phyloP scores from a whole-genome alignment of 805 yeast species.

The Maudiozyma serrabonitensis region DNA sequence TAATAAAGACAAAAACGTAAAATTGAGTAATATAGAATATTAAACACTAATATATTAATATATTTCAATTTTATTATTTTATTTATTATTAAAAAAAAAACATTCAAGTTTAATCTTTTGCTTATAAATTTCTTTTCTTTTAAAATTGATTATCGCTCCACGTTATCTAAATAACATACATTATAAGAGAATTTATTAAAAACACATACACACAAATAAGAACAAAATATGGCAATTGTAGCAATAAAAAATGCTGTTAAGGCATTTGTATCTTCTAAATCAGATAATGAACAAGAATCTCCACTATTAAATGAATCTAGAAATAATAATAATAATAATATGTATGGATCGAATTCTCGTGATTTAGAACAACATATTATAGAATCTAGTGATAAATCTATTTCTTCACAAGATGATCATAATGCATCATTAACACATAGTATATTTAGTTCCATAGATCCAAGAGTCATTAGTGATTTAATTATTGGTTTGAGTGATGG shows the following conservation, averaged over 20 bases:
- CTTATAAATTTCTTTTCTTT: background rate
- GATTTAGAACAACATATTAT: slow-evolving; percentile 11
- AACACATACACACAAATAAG: background rate
- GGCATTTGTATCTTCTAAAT: background rate
- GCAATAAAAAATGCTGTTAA: slow-evolving; percentile 15
- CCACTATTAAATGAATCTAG: slow-evolving; percentile 1
- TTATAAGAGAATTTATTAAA: too few relatives aligned
- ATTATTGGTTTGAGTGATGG: slow-evolving; percentile 95
- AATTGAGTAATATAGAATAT: too few relatives aligned
- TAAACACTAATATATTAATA: too few relatives aligned
- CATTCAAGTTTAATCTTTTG: background rate
- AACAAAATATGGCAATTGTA: slow-evolving; percentile 22
- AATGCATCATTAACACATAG: background rate
- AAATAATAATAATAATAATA: background rate
- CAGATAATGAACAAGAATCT: slow-evolving; percentile 2
- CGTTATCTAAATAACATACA: too few relatives aligned
- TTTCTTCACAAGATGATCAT: background rate
- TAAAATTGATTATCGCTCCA: too few relatives aligned
- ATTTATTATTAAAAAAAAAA: too few relatives aligned
- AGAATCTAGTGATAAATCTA: background rate
- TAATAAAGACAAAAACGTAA: background rate
- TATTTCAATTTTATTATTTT: too few relatives aligned
- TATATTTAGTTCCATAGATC: slow-evolving; percentile 51
- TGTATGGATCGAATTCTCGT: slow-evolving; percentile 10
- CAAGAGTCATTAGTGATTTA: slow-evolving; percentile 87